A percentile compares a stretch with the other conserved stretches of the same genome.
Conservation (phyloP, 75 land plant species). For the Isoetes taiwanensis region DNA sequence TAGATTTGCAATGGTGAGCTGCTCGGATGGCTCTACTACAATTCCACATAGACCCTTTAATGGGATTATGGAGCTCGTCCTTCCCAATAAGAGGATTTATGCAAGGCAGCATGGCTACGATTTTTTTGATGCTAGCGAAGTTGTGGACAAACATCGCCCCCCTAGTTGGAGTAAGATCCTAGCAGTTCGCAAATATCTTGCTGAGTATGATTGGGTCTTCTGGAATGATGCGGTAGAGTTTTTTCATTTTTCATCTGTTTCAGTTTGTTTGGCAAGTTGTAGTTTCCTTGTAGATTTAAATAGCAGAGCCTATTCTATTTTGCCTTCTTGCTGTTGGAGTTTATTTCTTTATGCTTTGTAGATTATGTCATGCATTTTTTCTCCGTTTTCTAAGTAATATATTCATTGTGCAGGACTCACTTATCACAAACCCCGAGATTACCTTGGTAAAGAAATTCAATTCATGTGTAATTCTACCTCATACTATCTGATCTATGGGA, state of each 20-base stretch:
- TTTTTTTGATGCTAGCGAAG: not conserved
- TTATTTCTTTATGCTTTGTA: not conserved
- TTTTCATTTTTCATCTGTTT: not conserved
- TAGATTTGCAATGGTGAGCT: constrained; percentile 4
- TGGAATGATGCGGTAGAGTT: constrained; percentile 4
- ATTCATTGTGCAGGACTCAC: constrained; percentile 1
- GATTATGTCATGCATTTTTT: no score
- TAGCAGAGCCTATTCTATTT: not conserved
- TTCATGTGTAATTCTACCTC: no score
- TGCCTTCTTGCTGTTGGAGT: not conserved
- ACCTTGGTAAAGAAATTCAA: constrained; percentile 1
- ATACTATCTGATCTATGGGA: no score
- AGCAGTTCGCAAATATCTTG: not conserved
- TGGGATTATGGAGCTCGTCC: not conserved
- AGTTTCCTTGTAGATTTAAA: not conserved
- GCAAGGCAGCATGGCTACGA: not conserved
- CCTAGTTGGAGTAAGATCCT: constrained; percentile 7
- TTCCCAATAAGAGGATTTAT: not conserved
- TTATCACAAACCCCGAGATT: not conserved
- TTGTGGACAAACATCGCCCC: not conserved
- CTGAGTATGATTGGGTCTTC: constrained; percentile 6
- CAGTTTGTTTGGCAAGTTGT: not conserved
- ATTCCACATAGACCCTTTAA: not conserved
- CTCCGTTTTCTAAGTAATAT: no score
- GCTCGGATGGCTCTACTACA: constrained; percentile 3